Evolutionary conservation across 2,329 filamentous ascomycete genomes (phyloP).

Genomic region (Verticillium albo-atrum): DNA sequence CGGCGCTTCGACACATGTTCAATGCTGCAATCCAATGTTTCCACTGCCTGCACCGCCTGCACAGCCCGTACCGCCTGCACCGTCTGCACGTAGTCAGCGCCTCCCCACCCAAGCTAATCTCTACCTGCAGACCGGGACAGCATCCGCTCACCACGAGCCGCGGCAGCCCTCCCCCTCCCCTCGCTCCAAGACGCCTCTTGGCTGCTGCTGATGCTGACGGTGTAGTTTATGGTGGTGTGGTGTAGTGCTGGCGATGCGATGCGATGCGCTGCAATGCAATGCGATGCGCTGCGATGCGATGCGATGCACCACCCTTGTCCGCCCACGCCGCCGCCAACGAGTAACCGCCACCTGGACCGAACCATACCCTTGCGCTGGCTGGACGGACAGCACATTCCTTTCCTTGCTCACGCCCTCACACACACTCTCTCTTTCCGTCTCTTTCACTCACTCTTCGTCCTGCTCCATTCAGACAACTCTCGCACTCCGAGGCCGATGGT

Average conservation of each 20-base stretch:
- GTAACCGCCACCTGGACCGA: not conserved
- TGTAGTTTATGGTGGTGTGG: not conserved
- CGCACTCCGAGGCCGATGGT: too few species aligned
- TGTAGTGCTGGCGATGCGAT: not conserved
- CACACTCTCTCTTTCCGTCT: not conserved
- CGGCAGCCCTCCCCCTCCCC: not conserved
- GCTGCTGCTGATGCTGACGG: not conserved
- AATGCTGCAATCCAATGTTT: too few species aligned
- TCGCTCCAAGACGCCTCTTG: not conserved
- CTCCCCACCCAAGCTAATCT: not conserved
- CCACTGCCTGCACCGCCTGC: too few species aligned
- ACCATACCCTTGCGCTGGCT: not conserved
- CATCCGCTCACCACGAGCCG: slow-evolving; percentile 1
- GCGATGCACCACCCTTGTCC: not conserved
- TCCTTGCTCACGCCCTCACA: not conserved
- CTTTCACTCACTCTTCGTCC: not conserved
- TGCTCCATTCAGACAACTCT: not conserved
- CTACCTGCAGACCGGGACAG: not conserved
- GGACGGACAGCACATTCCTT: not conserved
- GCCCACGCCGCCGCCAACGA: not conserved
- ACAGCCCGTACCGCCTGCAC: not conserved
- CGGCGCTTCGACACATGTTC: not conserved
- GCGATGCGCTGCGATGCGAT: not conserved
- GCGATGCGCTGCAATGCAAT: not conserved
- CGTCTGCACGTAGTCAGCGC: not conserved